These are phyloP conservation scores for Scutellaria baicalensis DNA, from an alignment of 257 asterid species.

Conservation along the genomic window DNA sequence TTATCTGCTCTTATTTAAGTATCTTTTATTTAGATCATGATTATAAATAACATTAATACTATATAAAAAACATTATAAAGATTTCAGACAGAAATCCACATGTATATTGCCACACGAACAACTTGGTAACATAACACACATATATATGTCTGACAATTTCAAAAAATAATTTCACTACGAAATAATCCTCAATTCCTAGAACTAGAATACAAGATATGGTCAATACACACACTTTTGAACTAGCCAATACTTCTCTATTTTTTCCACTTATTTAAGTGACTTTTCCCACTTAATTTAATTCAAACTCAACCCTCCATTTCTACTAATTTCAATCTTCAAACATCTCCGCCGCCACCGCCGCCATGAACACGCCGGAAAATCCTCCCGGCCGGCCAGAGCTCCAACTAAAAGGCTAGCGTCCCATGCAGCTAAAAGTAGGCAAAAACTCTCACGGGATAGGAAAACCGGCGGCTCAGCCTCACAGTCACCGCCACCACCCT, in stretches of 20 bases:
- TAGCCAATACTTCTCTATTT: not conserved
- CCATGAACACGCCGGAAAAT: constrained; percentile 36
- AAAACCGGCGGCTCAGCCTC: constrained; percentile 36
- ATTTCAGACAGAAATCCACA: too few relatives aligned
- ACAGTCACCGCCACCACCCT: constrained; percentile 10
- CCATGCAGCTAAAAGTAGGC: constrained; percentile 56
- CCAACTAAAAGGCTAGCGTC: constrained; percentile 56
- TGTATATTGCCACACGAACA: too few relatives aligned
- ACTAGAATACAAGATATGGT: not conserved
- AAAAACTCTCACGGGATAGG: constrained; percentile 70
- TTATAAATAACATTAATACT: too few relatives aligned
- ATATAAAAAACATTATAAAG: too few relatives aligned
- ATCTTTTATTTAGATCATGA: too few relatives aligned
- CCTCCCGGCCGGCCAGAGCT: constrained; percentile 35
- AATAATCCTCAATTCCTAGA: constrained; percentile 22
- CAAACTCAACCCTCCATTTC: constrained; percentile 15
- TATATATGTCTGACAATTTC: constrained; percentile 38
- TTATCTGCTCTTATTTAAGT: too few relatives aligned
- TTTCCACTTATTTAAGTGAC: not conserved
- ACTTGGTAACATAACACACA: too few relatives aligned
- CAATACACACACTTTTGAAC: constrained; percentile 7
- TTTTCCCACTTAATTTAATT: not conserved
- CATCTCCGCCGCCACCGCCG: constrained; percentile 4
- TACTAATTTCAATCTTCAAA: not conserved
- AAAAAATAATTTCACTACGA: constrained; percentile 32